phyloP scores from a whole-genome alignment of 345 rosid species.

The Pistacia atlantica region DNA sequence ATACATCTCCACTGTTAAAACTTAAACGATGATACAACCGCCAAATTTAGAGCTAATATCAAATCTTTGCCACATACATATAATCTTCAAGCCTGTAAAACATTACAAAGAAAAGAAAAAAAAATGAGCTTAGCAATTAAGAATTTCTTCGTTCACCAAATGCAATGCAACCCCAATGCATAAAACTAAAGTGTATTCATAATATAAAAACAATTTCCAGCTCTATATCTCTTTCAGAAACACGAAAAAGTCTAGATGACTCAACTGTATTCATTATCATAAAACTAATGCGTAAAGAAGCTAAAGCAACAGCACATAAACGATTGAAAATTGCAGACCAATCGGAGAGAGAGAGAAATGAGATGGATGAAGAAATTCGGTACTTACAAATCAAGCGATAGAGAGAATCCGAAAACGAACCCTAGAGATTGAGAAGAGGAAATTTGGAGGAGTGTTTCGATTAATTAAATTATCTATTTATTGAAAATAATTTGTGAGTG shows the following conservation, averaged over 20 bases:
- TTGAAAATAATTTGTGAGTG: background rate
- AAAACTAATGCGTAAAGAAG: background rate
- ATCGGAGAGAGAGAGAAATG: background rate
- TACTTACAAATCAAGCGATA: constrained; percentile 10
- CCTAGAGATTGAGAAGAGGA: background rate
- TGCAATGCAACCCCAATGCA: background rate
- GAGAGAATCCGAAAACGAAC: background rate
- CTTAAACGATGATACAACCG: background rate
- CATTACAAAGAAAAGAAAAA: background rate
- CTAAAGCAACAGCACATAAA: background rate
- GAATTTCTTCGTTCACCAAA: background rate
- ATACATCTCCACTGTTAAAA: constrained; percentile 30
- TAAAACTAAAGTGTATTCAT: background rate
- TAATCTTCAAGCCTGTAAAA: constrained; percentile 13
- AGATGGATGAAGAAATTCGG: background rate
- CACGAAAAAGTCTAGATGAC: too few species aligned
- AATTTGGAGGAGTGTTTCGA: background rate
- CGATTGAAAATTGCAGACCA: background rate
- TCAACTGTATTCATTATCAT: background rate
- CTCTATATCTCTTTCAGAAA: too few species aligned
- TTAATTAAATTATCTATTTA: background rate
- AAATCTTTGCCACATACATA: background rate
- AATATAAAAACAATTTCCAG: too few species aligned
- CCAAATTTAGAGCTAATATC: background rate
- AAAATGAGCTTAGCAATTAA: background rate